Evolutionary conservation across 805 yeast species (phyloP).

Genomic region (Yueomyces sinensis): DNA sequence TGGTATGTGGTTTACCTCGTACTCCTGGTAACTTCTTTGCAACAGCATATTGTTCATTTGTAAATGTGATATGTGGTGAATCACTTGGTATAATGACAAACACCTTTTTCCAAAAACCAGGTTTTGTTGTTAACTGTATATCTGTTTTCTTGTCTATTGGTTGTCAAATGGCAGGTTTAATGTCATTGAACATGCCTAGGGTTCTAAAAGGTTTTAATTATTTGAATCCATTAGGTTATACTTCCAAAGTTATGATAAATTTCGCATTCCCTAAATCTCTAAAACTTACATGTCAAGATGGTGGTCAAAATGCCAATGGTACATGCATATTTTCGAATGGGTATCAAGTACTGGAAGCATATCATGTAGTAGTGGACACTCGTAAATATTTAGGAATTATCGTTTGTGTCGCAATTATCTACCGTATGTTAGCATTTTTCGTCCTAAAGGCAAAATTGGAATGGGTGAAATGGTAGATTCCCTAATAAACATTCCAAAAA

Average conservation of each 20-base stretch:
- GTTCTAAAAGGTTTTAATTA: conserved; percentile 62
- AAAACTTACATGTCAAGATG: conserved; percentile 36
- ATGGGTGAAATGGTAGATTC: conserved; percentile 15
- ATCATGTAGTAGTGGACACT: conserved; percentile 29
- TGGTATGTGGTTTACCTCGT: conserved; percentile 64
- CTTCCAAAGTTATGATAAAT: conserved; percentile 47
- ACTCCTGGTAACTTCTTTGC: conserved; percentile 56
- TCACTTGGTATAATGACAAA: conserved; percentile 73
- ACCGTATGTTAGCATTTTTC: conserved; percentile 14
- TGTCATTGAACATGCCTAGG: conserved; percentile 64
- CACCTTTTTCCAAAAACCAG: conserved; percentile 59
- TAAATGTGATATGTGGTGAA: conserved; percentile 64
- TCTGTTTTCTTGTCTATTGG: conserved; percentile 57
- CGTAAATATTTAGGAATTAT: conserved; percentile 26
- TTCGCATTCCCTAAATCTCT: conserved; percentile 41
- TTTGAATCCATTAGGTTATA: conserved; percentile 66
- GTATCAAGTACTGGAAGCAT: conserved; percentile 38
- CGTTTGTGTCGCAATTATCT: conserved; percentile 17
- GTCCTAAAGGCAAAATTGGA: conserved; percentile 17
- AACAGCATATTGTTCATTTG: conserved; percentile 38
- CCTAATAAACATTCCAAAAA: too few relatives aligned
- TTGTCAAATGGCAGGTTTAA: conserved; percentile 71
- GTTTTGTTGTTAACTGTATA: conserved; percentile 66
- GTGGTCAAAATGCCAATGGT: conserved; percentile 22
- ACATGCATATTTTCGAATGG: conserved; percentile 42